Evolutionary conservation across 306 rosid genomes (phyloP).

Genomic region (Dicorynia guianensis): DNA sequence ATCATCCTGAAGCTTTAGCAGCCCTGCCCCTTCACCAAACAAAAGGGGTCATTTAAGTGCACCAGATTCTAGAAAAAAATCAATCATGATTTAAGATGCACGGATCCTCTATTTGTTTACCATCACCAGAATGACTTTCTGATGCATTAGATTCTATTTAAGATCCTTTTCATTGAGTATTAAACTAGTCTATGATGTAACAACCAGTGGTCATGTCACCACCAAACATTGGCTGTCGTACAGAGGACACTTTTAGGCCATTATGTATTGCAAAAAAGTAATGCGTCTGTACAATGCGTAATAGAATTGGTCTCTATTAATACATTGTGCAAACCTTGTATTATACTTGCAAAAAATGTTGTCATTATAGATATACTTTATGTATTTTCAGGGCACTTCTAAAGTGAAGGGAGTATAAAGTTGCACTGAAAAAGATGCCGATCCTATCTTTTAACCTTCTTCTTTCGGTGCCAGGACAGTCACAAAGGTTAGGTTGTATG

Average conservation of each 20-base stretch:
- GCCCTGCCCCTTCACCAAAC: slow-evolving; percentile 63
- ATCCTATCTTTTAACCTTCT: slow-evolving; percentile 38
- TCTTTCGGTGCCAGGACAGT: slow-evolving; percentile 42
- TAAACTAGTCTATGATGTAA: neutral
- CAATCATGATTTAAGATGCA: neutral
- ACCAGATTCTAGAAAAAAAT: neutral
- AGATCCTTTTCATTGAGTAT: neutral
- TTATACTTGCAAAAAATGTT: no score
- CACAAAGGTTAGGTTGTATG: slow-evolving; percentile 16
- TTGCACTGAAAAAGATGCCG: slow-evolving; percentile 55
- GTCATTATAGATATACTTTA: neutral
- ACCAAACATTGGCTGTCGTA: neutral
- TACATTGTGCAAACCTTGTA: no score
- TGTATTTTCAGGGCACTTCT: slow-evolving; percentile 25
- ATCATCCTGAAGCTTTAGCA: slow-evolving; percentile 75
- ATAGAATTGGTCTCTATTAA: no score
- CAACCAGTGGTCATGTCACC: slow-evolving; percentile 13
- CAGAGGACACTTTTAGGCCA: slow-evolving; percentile 22
- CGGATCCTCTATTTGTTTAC: neutral
- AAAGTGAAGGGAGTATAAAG: slow-evolving; percentile 43
- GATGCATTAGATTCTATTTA: neutral
- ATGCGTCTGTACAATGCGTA: no score
- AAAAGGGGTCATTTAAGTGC: slow-evolving; percentile 7
- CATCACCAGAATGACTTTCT: neutral
- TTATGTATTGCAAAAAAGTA: neutral